phyloP scores from a whole-genome alignment of 1,284 basidiomycete species.

The Cystobasidium slooffiae region DNA sequence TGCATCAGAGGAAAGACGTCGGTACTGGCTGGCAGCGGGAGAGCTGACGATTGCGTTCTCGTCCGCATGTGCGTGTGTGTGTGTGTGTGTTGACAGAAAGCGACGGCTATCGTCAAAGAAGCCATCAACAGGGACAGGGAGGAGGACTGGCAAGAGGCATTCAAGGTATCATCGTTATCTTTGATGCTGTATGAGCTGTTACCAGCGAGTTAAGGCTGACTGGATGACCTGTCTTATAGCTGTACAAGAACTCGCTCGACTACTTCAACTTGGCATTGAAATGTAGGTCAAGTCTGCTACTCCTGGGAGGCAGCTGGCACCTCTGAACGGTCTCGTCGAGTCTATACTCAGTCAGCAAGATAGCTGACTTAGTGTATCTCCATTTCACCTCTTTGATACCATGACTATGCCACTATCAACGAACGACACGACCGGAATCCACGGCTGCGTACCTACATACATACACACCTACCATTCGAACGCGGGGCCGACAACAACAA shows the following conservation, averaged over 20 bases:
- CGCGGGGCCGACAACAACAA: neutral
- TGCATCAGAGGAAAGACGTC: no score
- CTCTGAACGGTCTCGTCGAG: neutral
- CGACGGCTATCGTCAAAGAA: slow-evolving; percentile 65
- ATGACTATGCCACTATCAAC: no score
- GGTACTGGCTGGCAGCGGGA: no score
- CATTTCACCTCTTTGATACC: no score
- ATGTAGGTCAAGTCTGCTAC: slow-evolving; percentile 61
- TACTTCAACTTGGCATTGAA: slow-evolving; percentile 95
- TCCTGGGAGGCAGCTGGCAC: neutral
- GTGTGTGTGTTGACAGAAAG: slow-evolving; percentile 10
- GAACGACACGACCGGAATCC: no score
- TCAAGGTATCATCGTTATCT: slow-evolving; percentile 67
- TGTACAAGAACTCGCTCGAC: slow-evolving; percentile 89
- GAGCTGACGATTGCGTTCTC: no score
- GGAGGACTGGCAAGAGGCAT: slow-evolving; percentile 91
- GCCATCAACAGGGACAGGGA: slow-evolving; percentile 95
- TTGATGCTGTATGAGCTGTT: neutral
- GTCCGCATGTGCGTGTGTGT: no score
- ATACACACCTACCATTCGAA: no score
- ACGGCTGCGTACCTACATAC: no score
- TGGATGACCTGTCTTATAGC: slow-evolving; percentile 15
- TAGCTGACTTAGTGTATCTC: no score
- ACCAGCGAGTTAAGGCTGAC: neutral
- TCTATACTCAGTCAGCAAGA: no score